Percentiles rank a stretch among this genome's conserved stretches.
Evolutionary conservation across 768 basidiomycete species (phyloP).

Genomic region (Xerocomus brunneocitrinus): DNA sequence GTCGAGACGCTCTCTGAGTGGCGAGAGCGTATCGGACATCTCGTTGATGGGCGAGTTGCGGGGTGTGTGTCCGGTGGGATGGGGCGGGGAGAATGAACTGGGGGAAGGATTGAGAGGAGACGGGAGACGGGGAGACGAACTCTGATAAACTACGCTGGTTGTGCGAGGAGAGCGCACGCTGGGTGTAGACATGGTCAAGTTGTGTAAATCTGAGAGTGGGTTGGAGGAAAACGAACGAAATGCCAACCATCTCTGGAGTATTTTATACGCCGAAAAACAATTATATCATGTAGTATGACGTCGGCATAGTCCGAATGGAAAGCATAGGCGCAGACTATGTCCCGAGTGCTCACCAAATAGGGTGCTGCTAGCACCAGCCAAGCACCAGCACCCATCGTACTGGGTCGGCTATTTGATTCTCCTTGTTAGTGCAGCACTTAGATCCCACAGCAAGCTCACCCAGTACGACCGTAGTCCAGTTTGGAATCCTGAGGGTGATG

Average conservation of each 20-base stretch:
- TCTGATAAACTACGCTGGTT: constrained; percentile 5
- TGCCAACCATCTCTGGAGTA: constrained; percentile 1
- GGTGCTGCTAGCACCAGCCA: neutral
- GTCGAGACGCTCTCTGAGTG: constrained; percentile 16
- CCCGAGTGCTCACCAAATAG: neutral
- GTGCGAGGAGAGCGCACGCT: constrained; percentile 13
- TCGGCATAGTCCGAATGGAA: constrained; percentile 8
- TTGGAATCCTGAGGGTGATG: no score
- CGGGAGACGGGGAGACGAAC: constrained; percentile 14
- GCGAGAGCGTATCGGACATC: constrained; percentile 14
- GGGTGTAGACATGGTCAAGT: constrained; percentile 4
- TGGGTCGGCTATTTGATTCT: neutral
- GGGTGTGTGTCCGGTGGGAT: neutral
- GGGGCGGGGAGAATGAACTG: constrained; percentile 3
- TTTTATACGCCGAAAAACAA: constrained; percentile 14
- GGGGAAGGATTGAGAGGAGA: constrained; percentile 25
- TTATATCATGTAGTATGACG: constrained; percentile 7
- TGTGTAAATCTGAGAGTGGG: neutral
- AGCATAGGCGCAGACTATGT: neutral
- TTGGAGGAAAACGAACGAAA: neutral
- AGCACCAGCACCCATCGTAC: neutral
- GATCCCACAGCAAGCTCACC: constrained; percentile 2
- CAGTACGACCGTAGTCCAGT: neutral
- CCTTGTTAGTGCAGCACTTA: neutral
- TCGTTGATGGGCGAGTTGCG: constrained; percentile 10